Base-by-base conservation (phyloP, 495 filamentous ascomycete species). In the Aspergillus panamensis region DNA sequence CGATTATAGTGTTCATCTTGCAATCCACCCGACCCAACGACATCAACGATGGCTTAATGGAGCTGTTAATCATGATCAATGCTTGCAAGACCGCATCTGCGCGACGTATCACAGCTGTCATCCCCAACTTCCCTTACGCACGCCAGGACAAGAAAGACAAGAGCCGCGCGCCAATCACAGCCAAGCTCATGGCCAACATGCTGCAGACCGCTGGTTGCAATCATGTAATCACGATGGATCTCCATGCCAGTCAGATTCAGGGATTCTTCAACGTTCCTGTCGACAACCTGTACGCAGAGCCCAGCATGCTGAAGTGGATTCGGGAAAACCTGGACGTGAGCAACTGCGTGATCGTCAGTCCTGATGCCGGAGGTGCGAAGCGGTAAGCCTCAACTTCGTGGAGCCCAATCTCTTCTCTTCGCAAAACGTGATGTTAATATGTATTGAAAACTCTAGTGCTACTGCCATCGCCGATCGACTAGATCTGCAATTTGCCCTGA, bases 121-220 rank as follows among this genome's bases (percentile, higher is more conserved):
- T 96, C 50, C 94, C 94, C 58, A 97, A 98, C 76, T 98, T 96
- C 77, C 93, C 92, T 29, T 96, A 98, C 66, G 93, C 93, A n/a
- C 90, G 94, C 29, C 94, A 98, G 75, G 94, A 98, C 78, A 98
- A 98, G 80, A 98, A 98, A 74, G 94, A 97, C 75, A 96, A 96
- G 79, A 89, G 85, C 45, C 84, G 94, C 55, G 94, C 93, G 25
- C 92, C 92, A 13, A 80, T 78, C 50, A 91, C 87, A 47, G 94
- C 94, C 17, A 93, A 92, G 73, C 77, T 97, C 35, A 94, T 97
- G 76, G 94, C 94, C 29, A 98, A 97, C 72, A 97, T 97, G 92
- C 78, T 98, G 55, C 92, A 96, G 74, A 94, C 92, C 14, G 94
- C 94, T 19, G 94, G 94, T 51, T 84, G 78, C 66, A 90, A 90